Base-by-base conservation (phyloP, 441 rosid genomes). In the Corymbia citriodora region DNA sequence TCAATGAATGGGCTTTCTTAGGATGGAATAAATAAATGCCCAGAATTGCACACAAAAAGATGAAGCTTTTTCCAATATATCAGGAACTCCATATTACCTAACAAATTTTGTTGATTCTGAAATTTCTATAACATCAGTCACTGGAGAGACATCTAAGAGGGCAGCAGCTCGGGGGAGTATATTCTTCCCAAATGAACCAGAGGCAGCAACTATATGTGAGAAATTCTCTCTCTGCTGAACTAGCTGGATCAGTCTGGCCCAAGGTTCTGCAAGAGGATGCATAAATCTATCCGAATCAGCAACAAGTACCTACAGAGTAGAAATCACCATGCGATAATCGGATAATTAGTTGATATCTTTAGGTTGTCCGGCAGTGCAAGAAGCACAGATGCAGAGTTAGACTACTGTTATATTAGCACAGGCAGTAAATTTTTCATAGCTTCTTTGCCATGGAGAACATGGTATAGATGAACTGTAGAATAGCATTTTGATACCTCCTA, bases 161-260 rank as follows among this genome's bases (percentile, higher is more conserved):
- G 99, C 97, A 89, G 99, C 99, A 7, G 97, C 96, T 89, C 99
- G 98, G 7, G 99, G 99, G 59, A 97, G 91, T 61, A 96, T 53
- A 89, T 97, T 97, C 92, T 98, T 98, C 92, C 99, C 99, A 85
- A 98, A 98, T 81, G 99, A 98, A 92, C 95, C 93, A 4, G 99
- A 94, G 53, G 96, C 94, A 91, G 98, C 93, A 91, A 98, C 88
- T 48, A 97, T 94, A 55, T 98, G 99, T 1, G 99, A 95, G 92
- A 97, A 96, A 25, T 93, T 94, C 87, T 95, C 94, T 90, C 91
- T 93, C 90, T 92, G 94, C 90, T 96, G 98, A 94, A 98, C 95
- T 90, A 95, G 88, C 16, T 96, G 97, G 88, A 98, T 94, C 89
- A 98, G 91, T 89, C 94, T 96, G 74, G 99, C 95, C 99, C 98